Conservation (phyloP, 2,329 filamentous ascomycete species). For the Onygena corvina region DNA sequence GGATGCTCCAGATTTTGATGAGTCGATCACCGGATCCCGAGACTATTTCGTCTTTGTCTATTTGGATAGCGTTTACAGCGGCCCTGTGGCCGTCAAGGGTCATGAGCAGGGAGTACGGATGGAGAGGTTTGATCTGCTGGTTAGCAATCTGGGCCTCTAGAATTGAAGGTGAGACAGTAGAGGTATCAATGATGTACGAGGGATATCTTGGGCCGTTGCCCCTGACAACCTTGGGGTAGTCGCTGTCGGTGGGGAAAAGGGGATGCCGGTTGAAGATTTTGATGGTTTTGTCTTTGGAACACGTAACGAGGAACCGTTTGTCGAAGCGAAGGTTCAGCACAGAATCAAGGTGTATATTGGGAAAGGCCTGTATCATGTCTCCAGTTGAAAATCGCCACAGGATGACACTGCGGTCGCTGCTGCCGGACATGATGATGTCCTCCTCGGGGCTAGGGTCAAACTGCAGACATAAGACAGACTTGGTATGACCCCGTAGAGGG, state of each 20-base stretch:
- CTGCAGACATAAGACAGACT: constrained; percentile 86
- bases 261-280: constrained; percentile 82
- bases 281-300: constrained; percentile 93
- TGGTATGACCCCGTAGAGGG: constrained; percentile 65
- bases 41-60: constrained; percentile 72
- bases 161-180: constrained; percentile 28
- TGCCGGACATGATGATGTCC: constrained; percentile 88
- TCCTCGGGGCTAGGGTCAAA: constrained; percentile 81
- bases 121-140: constrained; percentile 34
- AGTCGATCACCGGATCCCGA: constrained; percentile 88
- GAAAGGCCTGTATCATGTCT: constrained; percentile 62
- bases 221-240: constrained; percentile 35
- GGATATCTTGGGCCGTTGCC: constrained; percentile 38
- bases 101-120: constrained; percentile 65
- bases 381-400: constrained; percentile 91
- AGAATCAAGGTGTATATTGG: constrained; percentile 71
- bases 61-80: constrained; percentile 92
- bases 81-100: constrained; percentile 73
- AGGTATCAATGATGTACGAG: constrained; percentile 44
- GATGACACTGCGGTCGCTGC: constrained; percentile 82
- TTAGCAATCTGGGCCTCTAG: constrained; percentile 35
- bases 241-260: constrained; percentile 40
- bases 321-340: constrained; percentile 91
- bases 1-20: constrained; percentile 92
- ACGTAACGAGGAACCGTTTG: constrained; percentile 81